A percentile compares a stretch with the other conserved stretches of the same genome.
These are phyloP conservation scores for Phytophthora multivora DNA, from an alignment of 352 stramenopile genomes.

Conservation along the genomic window DNA sequence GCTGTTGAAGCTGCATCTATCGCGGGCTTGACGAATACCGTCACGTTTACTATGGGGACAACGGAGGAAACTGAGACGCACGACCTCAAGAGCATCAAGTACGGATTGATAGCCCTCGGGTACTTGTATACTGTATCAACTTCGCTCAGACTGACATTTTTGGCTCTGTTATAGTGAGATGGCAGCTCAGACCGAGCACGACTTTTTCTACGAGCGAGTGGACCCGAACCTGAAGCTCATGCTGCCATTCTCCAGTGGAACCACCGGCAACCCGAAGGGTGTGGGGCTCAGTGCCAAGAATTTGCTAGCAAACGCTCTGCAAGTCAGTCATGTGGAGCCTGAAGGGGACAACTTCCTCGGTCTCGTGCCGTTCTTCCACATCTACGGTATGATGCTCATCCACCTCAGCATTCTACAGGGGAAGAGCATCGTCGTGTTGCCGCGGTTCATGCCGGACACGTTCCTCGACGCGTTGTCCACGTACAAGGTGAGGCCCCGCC, in stretches of 20 bases:
- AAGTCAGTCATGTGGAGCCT: constrained; percentile 75
- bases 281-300: constrained; percentile 87
- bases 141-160: not conserved
- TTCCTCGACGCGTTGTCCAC: constrained; percentile 84
- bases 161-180: constrained; percentile 33
- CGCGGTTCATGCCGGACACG: constrained; percentile 87
- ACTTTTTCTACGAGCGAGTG: constrained; percentile 51
- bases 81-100: constrained; percentile 47
- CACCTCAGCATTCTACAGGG: constrained; percentile 86
- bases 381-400: constrained; percentile 91
- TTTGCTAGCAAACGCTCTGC: constrained; percentile 90
- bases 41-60: constrained; percentile 43
- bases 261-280: constrained; percentile 88
- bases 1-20: constrained; percentile 33
- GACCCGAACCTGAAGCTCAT: constrained; percentile 61
- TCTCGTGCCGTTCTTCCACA: constrained; percentile 95
- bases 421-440: constrained; percentile 85
- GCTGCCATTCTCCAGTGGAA: constrained; percentile 94
- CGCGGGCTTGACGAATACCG: constrained; percentile 32
- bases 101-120: not conserved
- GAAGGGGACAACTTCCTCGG: constrained; percentile 53
- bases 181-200: constrained; percentile 35
- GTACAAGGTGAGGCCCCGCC: constrained; percentile 44
- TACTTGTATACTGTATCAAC: not conserved
- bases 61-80: constrained; percentile 13